Percentiles rank a stretch among this genome's conserved stretches.
Evolutionary conservation across 129 eudicot genomes (phyloP).

Genomic region (Helichrysum umbraculigerum): DNA sequence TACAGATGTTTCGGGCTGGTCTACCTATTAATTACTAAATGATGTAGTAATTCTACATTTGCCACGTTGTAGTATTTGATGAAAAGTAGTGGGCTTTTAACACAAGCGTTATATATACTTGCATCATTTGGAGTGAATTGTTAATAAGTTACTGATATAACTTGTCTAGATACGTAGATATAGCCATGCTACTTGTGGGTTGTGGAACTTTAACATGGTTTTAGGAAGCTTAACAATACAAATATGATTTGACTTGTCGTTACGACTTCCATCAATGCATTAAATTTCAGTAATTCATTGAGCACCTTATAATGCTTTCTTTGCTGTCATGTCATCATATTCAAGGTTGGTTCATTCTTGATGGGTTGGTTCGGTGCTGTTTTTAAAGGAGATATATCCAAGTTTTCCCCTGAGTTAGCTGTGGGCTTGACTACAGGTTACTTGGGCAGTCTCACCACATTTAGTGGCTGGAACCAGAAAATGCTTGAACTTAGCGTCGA

Average conservation of each 20-base stretch:
- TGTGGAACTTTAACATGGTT: background rate
- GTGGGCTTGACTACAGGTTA: conserved; percentile 87
- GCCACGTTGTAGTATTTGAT: too few species aligned
- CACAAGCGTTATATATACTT: background rate
- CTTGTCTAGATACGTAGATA: background rate
- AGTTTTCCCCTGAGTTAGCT: conserved; percentile 71
- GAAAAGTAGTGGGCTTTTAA: background rate
- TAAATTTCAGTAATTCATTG: background rate
- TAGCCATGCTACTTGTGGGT: background rate
- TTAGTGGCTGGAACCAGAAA: conserved; percentile 98
- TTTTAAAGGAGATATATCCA: conserved; percentile 62
- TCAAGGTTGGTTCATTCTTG: conserved; percentile 85
- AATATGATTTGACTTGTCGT: background rate
- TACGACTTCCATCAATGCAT: conserved; percentile 2
- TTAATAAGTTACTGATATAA: background rate
- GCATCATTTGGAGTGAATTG: background rate
- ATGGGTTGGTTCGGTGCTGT: conserved; percentile 97
- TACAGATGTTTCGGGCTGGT: too few species aligned
- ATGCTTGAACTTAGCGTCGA: conserved; percentile 81
- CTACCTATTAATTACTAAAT: too few species aligned
- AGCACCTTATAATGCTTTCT: conserved; percentile 7
- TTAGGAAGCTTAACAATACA: background rate
- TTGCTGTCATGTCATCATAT: background rate
- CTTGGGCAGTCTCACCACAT: conserved; percentile 92
- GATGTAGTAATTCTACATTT: too few species aligned